Base-by-base conservation (phyloP, 192 early-diverging fungal species). In the Gigaspora rosea region DNA sequence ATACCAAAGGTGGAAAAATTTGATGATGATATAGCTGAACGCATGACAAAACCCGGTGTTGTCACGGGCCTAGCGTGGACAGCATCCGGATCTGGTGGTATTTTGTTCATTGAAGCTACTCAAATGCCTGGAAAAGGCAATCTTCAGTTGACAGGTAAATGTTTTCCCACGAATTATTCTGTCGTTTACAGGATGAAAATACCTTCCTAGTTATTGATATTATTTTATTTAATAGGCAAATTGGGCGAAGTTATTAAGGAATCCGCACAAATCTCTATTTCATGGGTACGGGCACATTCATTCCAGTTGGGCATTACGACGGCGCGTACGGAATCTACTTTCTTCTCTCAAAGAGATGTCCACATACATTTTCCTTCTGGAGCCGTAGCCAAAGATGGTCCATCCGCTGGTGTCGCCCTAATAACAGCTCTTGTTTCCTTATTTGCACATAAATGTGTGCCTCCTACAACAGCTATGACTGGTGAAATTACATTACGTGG, bases 291-390 rank as follows among this genome's bases (percentile, higher is more conserved):
- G 64, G 75, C 90, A 9, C 91, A 94, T 80, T 86, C 90, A 16
- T 80, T 83, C 62, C 65, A 83, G 16, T 82, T 94, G 15, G 85
- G 88, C 8, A 71, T 93, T 13, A 85, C 86, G 4, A 76, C 76
- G 5, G 77, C 74, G 1, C 56, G 79, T 13, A 70, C 48, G 8
- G 80, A 80, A 18, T 80, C 80, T 3, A 85, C 85, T 41, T 67
- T 91, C 18, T 87, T 92, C 57, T 86, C 85, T 70, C 71, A 91
- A 15, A 71, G 78, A 20, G 93, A 94, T 85, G 81, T 96, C n/a
- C 95, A 96, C 80, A 90, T 96, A n/a, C 95, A 96, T 77, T 85
- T 96, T 71, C 95, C 95, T 1, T 86, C 88, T 10, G 95, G 95
- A 52, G 88, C 91, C 9, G 88, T 88, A 8, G 90, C 91, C 18